Conservation (phyloP, 768 basidiomycete genomes). For the Leccinum broughii region DNA sequence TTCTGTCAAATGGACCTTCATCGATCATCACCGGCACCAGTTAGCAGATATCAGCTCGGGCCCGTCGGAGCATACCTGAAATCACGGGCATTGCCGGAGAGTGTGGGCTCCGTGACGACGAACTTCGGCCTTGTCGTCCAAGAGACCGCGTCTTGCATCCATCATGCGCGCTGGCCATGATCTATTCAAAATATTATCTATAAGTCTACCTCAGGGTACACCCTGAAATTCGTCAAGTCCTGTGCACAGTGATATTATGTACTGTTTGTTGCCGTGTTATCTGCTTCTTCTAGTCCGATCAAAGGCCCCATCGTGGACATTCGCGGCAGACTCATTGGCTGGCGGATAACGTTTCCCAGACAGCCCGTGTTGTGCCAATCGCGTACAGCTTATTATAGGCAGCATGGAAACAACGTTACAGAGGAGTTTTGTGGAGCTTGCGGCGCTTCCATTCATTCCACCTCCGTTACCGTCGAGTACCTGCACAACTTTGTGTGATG, state of each 20-base stretch:
- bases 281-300: conserved; percentile 29
- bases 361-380: conserved; percentile 15
- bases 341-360: conserved; percentile 22
- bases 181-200: conserved; percentile 8
- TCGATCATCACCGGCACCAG: conserved; percentile 10
- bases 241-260: conserved; percentile 35
- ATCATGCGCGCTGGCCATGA: conserved; percentile 10
- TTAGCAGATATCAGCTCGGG: conserved; percentile 20
- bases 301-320: conserved; percentile 11
- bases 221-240: conserved; percentile 30
- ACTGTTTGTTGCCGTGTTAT: conserved; percentile 17
- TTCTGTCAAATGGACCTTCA: too few species aligned
- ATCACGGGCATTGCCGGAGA: conserved; percentile 1
- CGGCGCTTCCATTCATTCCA: conserved; percentile 4
- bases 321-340: conserved; percentile 11
- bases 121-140: conserved; percentile 8
- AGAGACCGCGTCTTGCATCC: conserved; percentile 4
- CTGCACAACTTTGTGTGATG: conserved; percentile 14
- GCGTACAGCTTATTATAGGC: conserved; percentile 4
- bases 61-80: conserved; percentile 16
- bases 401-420: conserved; percentile 30
- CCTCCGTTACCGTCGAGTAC: conserved; percentile 2
- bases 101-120: not conserved
- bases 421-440: conserved; percentile 18
- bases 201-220: conserved; percentile 31